phyloP scores from a whole-genome alignment of 2,329 filamentous ascomycete genomes.

The Aspergillus vadensis region DNA sequence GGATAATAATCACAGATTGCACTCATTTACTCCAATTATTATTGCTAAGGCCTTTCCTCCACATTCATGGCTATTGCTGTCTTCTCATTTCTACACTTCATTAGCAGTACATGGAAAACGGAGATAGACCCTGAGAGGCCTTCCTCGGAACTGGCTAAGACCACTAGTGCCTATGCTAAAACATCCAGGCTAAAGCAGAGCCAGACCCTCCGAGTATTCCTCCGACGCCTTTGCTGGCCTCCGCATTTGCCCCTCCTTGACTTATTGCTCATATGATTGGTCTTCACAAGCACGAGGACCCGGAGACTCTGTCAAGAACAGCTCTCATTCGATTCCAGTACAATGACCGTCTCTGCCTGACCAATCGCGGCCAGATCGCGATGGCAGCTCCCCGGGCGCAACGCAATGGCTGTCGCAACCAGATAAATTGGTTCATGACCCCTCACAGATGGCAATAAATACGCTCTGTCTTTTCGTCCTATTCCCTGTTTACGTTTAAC shows the following conservation, averaged over 20 bases:
- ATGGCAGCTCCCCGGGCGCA: background rate
- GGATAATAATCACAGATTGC: no score
- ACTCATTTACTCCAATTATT: no score
- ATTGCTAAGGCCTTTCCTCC: no score
- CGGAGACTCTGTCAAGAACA: background rate
- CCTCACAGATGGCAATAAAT: background rate
- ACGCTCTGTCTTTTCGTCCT: background rate
- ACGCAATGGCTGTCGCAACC: background rate
- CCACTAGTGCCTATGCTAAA: background rate
- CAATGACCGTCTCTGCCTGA: no score
- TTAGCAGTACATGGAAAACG: background rate
- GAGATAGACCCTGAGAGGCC: background rate
- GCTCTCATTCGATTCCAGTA: background rate
- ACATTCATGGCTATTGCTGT: no score
- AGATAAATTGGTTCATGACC: slow-evolving; percentile 8
- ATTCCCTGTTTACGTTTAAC: background rate
- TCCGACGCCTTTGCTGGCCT: slow-evolving; percentile 13
- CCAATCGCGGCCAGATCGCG: background rate
- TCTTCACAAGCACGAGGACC: background rate
- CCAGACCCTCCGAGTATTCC: slow-evolving; percentile 25
- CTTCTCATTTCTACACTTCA: background rate
- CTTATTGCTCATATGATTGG: slow-evolving; percentile 4
- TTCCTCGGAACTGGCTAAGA: background rate
- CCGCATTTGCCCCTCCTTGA: background rate
- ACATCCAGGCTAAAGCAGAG: slow-evolving; percentile 2